Conservation (phyloP, 1,284 basidiomycete species). For the Meira miltonrushii region DNA sequence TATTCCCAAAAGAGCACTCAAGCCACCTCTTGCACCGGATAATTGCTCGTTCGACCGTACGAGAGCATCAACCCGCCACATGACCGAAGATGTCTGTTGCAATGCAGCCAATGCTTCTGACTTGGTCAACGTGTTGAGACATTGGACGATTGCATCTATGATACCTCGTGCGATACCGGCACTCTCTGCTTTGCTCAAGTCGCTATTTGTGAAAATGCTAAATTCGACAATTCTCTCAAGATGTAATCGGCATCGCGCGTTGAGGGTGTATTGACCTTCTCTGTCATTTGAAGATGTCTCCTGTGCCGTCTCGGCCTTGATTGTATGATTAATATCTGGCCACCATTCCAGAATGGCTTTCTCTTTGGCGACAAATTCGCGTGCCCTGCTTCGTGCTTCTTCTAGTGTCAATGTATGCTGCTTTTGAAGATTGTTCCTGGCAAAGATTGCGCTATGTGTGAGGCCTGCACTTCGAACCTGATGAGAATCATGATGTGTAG, state of each 20-base stretch:
- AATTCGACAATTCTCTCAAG: neutral
- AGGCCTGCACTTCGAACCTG: neutral
- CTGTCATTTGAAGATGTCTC: neutral
- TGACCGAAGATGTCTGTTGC: conserved; percentile 37
- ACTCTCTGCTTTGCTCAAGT: neutral
- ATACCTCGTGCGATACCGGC: neutral
- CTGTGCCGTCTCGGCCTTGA: neutral
- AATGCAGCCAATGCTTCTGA: conserved; percentile 25
- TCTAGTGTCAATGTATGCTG: conserved; percentile 5
- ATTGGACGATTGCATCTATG: neutral
- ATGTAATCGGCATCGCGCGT: neutral
- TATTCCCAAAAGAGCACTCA: neutral
- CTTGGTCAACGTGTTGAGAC: neutral
- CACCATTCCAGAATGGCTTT: conserved; percentile 26
- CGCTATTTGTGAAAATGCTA: neutral
- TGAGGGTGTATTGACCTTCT: neutral
- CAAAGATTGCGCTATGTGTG: conserved; percentile 1
- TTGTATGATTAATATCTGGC: conserved; percentile 20
- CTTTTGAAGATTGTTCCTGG: neutral
- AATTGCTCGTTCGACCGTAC: conserved; percentile 17
- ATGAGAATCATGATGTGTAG: too few species aligned
- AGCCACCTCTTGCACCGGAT: neutral
- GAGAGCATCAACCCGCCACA: conserved; percentile 39
- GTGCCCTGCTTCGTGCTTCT: conserved; percentile 12
- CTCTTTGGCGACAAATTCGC: conserved; percentile 17